These are phyloP conservation scores for Aspergillus conjunctus DNA, from an alignment of 495 filamentous ascomycete genomes.

Conservation along the genomic window DNA sequence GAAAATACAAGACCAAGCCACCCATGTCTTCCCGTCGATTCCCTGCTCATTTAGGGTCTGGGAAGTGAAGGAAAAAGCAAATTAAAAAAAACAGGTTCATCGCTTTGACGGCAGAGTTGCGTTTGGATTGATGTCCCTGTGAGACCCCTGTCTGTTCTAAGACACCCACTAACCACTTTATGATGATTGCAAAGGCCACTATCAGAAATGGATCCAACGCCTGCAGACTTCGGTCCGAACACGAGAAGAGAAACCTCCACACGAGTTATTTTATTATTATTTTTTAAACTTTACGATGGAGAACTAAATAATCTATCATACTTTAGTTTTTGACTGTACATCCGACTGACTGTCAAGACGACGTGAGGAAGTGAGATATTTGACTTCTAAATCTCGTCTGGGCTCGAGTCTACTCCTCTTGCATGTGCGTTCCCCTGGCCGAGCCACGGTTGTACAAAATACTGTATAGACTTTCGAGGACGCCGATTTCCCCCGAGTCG, in stretches of 20 bases:
- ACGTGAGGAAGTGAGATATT: too few relatives aligned
- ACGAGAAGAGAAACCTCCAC: conserved; percentile 1
- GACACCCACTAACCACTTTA: not conserved
- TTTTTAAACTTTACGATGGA: not conserved
- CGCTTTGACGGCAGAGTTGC: not conserved
- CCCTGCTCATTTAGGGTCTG: conserved; percentile 12
- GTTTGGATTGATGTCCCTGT: not conserved
- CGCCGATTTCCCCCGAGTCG: too few relatives aligned
- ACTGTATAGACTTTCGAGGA: too few relatives aligned
- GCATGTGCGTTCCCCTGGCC: too few relatives aligned
- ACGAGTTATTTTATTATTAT: not conserved
- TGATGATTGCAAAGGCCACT: not conserved
- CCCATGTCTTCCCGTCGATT: conserved; percentile 20
- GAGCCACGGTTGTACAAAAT: too few relatives aligned
- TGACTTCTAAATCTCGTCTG: too few relatives aligned
- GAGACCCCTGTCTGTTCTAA: not conserved
- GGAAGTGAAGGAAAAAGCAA: conserved; percentile 4
- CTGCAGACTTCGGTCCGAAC: conserved; percentile 6
- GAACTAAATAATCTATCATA: not conserved
- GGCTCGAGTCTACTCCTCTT: too few relatives aligned
- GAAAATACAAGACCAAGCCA: conserved; percentile 2
- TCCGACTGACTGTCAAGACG: too few relatives aligned
- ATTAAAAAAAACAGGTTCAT: conserved; percentile 3
- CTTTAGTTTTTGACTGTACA: too few relatives aligned
- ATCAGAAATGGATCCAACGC: not conserved